Base-by-base conservation (phyloP, 2,329 filamentous ascomycete genomes). In the Tolypocladium paradoxum region DNA sequence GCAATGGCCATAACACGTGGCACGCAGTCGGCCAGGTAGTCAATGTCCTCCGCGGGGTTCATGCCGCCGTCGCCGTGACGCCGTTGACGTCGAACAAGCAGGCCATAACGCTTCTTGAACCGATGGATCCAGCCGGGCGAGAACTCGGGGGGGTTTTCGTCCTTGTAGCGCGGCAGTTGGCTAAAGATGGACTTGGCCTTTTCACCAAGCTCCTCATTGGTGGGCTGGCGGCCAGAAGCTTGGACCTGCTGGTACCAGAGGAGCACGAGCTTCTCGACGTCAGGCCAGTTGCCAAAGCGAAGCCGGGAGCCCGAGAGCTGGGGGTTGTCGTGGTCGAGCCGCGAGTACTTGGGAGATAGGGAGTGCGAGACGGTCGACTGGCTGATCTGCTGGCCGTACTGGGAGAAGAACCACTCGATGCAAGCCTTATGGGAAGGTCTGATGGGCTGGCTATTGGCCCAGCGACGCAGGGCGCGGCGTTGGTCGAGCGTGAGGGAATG, bases 311-410 rank as follows among this genome's bases (percentile, higher is more conserved):
- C 80, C n/a, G 78, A 81, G 55, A 83, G 74, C 64, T 82, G 79
- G 18, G 77, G 78, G 58, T 73, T 71, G 52, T 83, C 79, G 61
- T 76, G 76, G 62, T 83, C 80, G 51, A 83, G 76, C 29, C 80
- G 76, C 37, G 78, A 79, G 60, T 83, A 83, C 61, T 83, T 83
- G 48, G 78, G 78, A 5, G 78, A 82, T 36, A 83, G 70, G 22
- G 78, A 82, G 63, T 83, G 80, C 48, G 78, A 82, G 45, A 83
- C 81, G 60, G 80, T 83, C 18, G 78, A 82, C 66, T 83, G 80
- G 62, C 78, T 82, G 61, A 83, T 82, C 59, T 75, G 74, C 64
- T 81, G 78, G 64, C 77, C 75, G 62, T 80, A 83, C 63, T 82
- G 73, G 53, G 64, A 64, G 58, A 71, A 75, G 68, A 83, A 83